Evolutionary conservation across 2,329 filamentous ascomycete species (phyloP).

Genomic region (Calycina herbarum): DNA sequence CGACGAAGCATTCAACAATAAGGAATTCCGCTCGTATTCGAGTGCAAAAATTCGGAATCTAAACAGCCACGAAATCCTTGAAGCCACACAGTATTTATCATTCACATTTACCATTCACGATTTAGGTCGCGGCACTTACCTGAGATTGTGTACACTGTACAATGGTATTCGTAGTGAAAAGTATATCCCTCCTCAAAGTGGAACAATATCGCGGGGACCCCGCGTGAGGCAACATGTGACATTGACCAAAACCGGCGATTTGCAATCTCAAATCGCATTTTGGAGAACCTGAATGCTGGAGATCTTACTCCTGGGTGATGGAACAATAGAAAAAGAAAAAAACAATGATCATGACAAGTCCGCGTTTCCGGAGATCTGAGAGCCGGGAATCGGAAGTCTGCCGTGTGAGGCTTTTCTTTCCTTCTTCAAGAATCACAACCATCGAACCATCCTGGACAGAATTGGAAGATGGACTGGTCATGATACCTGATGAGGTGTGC

Average conservation of each 20-base stretch:
- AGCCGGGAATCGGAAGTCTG: slow-evolving; percentile 2
- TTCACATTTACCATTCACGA: background rate
- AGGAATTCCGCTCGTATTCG: background rate
- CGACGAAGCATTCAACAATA: background rate
- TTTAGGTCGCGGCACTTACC: background rate
- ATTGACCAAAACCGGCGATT: background rate
- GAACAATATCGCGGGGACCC: background rate
- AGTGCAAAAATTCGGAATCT: background rate
- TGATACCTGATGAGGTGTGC: background rate
- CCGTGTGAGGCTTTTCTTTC: background rate
- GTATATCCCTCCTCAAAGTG: background rate
- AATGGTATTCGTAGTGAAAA: background rate
- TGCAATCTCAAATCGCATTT: background rate
- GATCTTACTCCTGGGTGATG: background rate
- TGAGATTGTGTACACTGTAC: background rate
- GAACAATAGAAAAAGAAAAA: slow-evolving; percentile 1
- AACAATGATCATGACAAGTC: background rate
- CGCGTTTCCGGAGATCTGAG: slow-evolving; percentile 3
- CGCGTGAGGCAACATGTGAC: background rate
- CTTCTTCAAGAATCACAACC: background rate
- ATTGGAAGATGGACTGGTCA: background rate
- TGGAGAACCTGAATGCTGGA: background rate
- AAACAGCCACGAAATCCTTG: background rate
- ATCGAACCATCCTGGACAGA: background rate
- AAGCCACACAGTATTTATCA: background rate